Conservation (phyloP, 306 rosid genomes). For the Oemleria cerasiformis region DNA sequence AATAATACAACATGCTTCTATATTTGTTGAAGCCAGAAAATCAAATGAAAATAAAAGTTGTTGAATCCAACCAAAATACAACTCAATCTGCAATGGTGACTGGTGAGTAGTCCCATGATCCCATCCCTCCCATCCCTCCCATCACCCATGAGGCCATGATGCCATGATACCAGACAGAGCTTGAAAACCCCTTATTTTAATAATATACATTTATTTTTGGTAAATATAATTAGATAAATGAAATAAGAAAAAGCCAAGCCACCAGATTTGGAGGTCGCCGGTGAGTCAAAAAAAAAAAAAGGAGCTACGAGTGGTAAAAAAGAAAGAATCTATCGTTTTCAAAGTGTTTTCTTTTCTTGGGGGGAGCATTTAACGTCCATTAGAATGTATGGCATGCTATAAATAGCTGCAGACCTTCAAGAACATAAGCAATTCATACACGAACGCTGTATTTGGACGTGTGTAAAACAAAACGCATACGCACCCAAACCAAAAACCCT, state of each 20-base stretch:
- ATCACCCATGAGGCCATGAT: no score
- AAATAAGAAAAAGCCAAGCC: constrained; percentile 4
- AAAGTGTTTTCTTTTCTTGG: constrained; percentile 24
- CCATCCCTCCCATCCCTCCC: no score
- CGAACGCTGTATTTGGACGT: constrained; percentile 41
- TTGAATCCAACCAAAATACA: constrained; percentile 20
- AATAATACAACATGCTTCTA: constrained; percentile 9
- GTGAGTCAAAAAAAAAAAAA: constrained; percentile 9
- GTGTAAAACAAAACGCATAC: neutral
- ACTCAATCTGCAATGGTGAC: constrained; percentile 7
- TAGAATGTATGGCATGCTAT: constrained; percentile 43
- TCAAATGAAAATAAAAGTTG: neutral
- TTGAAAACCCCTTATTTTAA: neutral
- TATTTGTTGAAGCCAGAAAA: neutral
- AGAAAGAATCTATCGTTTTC: constrained; percentile 3
- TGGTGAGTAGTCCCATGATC: neutral
- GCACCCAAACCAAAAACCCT: neutral
- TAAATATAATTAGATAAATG: no score
- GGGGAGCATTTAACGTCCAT: constrained; percentile 50
- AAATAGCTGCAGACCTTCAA: constrained; percentile 33
- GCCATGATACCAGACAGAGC: neutral
- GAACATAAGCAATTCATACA: constrained; percentile 25
- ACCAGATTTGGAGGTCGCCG: neutral
- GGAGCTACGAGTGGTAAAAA: neutral
- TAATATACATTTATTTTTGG: no score